Evolutionary conservation across 805 yeast genomes (phyloP).

Genomic region (Barnettozyma californica): DNA sequence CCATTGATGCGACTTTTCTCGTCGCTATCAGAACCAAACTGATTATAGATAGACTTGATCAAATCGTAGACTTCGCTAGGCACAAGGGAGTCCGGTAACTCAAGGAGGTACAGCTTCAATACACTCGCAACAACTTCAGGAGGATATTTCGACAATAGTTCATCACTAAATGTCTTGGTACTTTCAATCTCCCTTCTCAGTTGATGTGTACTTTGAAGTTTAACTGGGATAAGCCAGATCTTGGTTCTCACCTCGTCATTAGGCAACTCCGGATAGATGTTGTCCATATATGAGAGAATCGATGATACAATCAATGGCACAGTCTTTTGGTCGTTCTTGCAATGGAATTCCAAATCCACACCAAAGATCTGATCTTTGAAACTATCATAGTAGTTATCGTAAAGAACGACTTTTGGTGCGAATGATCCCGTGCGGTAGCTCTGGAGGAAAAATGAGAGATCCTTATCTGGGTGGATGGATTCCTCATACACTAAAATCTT

Average conservation of each 20-base stretch:
- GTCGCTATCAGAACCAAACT: constrained; percentile 34
- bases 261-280: constrained; percentile 59
- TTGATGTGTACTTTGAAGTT: constrained; percentile 54
- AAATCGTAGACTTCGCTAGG: constrained; percentile 62
- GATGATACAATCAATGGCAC: constrained; percentile 67
- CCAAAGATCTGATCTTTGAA: constrained; percentile 72
- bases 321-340: constrained; percentile 63
- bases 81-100: constrained; percentile 72
- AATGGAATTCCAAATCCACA: constrained; percentile 63
- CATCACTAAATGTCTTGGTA: constrained; percentile 36
- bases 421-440: constrained; percentile 71
- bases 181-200: constrained; percentile 55
- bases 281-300: constrained; percentile 62
- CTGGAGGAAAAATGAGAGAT: constrained; percentile 59
- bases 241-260: constrained; percentile 64
- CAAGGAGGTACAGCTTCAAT: constrained; percentile 68
- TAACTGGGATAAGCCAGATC: constrained; percentile 65
- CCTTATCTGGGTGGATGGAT: constrained; percentile 63
- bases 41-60: constrained; percentile 58
- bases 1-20: constrained; percentile 46
- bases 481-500: constrained; percentile 62
- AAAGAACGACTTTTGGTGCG: constrained; percentile 63
- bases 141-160: constrained; percentile 29
- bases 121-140: constrained; percentile 64
- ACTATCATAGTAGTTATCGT: constrained; percentile 75